Evolutionary conservation across 768 basidiomycete species (phyloP).

Genomic region (Kwoniella botswanensis): DNA sequence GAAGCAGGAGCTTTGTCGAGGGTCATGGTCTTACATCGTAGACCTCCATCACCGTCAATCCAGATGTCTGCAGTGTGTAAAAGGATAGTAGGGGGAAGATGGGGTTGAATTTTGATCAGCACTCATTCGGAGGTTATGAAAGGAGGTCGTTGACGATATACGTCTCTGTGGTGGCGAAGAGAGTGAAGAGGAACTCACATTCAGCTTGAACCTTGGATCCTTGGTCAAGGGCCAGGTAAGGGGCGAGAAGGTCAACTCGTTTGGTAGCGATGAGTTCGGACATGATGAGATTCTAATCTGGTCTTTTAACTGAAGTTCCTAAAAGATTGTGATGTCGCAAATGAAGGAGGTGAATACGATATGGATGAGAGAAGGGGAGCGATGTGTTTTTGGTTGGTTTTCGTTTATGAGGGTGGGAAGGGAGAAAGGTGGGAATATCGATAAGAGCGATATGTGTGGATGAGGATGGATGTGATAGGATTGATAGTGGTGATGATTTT

Average conservation of each 20-base stretch:
- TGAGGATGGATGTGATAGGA: background rate
- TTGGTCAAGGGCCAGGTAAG: slow-evolving; percentile 86
- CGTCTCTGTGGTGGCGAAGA: background rate
- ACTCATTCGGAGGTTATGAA: background rate
- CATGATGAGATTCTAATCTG: slow-evolving; percentile 40
- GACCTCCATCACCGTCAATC: slow-evolving; percentile 93
- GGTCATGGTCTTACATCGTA: slow-evolving; percentile 98
- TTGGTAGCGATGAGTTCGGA: slow-evolving; percentile 56
- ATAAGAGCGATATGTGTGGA: slow-evolving; percentile 1
- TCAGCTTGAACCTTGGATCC: slow-evolving; percentile 94
- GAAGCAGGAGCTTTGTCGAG: slow-evolving; percentile 82
- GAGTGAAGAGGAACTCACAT: slow-evolving; percentile 41
- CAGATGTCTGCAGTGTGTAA: slow-evolving; percentile 75
- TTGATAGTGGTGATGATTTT: background rate
- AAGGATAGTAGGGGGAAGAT: background rate
- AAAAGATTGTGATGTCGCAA: slow-evolving; percentile 12
- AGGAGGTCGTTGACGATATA: background rate
- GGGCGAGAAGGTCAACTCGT: slow-evolving; percentile 75
- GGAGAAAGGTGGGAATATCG: background rate
- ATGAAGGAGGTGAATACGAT: slow-evolving; percentile 3
- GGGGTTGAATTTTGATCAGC: background rate
- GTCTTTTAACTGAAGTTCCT: slow-evolving; percentile 11
- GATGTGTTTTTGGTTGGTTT: background rate
- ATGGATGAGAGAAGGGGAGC: background rate
- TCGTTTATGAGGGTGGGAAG: background rate